Evolutionary conservation across 169 alveolate genomes (phyloP).

Genomic region (Cystoisospora suis): DNA sequence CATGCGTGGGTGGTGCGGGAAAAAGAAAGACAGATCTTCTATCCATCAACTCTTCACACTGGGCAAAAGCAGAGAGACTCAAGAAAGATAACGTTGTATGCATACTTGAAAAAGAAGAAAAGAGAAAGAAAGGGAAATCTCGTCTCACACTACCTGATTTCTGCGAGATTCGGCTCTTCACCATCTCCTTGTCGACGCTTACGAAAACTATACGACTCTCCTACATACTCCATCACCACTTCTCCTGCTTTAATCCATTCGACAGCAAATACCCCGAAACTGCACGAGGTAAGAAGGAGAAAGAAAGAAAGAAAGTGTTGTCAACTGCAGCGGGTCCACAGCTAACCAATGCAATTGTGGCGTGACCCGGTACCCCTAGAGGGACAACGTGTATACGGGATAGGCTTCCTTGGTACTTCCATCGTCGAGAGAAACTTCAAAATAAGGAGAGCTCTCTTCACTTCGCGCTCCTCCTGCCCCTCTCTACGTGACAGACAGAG

Average conservation of each 20-base stretch:
- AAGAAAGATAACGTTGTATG: too few species aligned
- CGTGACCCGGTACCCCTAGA: too few species aligned
- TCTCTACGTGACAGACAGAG: neutral
- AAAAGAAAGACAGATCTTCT: too few species aligned
- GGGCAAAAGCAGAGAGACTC: too few species aligned
- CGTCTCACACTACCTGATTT: neutral
- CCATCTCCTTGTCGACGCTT: conserved; percentile 6
- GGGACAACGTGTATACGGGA: too few species aligned
- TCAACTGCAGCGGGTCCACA: too few species aligned
- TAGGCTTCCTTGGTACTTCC: too few species aligned
- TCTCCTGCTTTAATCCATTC: conserved; percentile 28
- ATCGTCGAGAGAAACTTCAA: too few species aligned
- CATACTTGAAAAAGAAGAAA: neutral
- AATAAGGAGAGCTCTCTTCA: too few species aligned
- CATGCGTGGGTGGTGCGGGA: too few species aligned
- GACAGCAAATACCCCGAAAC: conserved; percentile 39
- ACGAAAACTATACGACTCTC: neutral
- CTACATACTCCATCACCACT: conserved; percentile 35
- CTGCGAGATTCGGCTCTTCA: conserved; percentile 20
- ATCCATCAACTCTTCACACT: too few species aligned
- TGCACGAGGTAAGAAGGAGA: neutral
- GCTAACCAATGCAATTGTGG: too few species aligned
- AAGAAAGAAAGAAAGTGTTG: neutral
- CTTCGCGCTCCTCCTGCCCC: neutral
- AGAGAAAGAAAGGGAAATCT: neutral